Conservation (phyloP, 2,329 filamentous ascomycete genomes). For the Pyricularia pennisetigena region DNA sequence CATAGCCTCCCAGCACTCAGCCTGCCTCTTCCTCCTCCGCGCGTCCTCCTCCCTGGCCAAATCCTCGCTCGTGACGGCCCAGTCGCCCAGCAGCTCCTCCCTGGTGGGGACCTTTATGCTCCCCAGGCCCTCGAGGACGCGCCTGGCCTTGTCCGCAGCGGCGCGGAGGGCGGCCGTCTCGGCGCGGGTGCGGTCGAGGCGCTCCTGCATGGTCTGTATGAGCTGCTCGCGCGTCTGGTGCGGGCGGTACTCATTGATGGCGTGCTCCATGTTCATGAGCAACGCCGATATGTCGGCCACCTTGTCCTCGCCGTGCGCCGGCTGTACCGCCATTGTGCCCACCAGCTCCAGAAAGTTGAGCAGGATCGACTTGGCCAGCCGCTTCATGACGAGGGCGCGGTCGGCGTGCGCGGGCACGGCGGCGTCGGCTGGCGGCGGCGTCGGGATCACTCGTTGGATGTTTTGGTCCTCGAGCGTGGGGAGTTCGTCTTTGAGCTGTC, state of each 20-base stretch:
- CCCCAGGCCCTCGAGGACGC: conserved; percentile 60
- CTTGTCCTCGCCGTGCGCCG: conserved; percentile 56
- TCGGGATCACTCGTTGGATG: conserved; percentile 52
- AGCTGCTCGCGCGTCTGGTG: conserved; percentile 86
- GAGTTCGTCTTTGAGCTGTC: conserved; percentile 48
- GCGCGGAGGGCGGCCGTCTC: conserved; percentile 63
- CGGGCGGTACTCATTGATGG: conserved; percentile 88
- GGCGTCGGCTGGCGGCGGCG: conserved; percentile 31
- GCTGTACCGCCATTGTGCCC: conserved; percentile 59
- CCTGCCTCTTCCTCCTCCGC: neutral
- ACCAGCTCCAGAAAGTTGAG: conserved; percentile 83
- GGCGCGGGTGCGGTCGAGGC: conserved; percentile 59
- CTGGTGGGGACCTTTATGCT: conserved; percentile 30
- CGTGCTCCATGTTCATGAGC: conserved; percentile 84
- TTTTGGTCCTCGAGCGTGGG: conserved; percentile 60
- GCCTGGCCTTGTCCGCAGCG: conserved; percentile 62
- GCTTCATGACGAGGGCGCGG: conserved; percentile 59
- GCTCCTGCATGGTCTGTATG: conserved; percentile 80
- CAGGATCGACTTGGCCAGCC: conserved; percentile 73
- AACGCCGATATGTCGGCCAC: conserved; percentile 70
- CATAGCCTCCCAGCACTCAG: conserved; percentile 27
- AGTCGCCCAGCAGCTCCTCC: conserved; percentile 9
- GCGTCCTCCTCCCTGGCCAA: conserved; percentile 2
- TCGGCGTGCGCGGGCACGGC: conserved; percentile 46
- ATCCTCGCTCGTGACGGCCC: conserved; percentile 4